These are phyloP conservation scores for Leptodermis oblonga DNA, from an alignment of 257 asterid species.

Conservation along the genomic window DNA sequence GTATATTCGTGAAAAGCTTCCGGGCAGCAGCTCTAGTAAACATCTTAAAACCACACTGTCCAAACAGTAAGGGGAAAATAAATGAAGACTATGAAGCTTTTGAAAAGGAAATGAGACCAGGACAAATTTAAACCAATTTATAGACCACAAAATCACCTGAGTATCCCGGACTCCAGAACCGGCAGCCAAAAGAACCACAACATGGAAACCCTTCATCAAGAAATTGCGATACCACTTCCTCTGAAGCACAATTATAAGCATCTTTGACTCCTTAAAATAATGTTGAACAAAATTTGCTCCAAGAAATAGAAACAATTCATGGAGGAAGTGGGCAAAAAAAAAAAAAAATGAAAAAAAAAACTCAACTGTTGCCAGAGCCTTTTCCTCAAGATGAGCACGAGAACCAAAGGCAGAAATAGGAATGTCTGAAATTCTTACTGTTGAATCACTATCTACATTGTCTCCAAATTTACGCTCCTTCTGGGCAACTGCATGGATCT, in stretches of 20 bases:
- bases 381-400: conserved; percentile 99
- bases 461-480: conserved; percentile 48
- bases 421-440: conserved; percentile 59
- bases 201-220: conserved; percentile 96
- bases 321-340: not conserved
- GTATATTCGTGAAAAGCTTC: conserved; percentile 80
- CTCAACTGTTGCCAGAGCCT: conserved; percentile 93
- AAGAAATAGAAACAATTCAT: conserved; percentile 12
- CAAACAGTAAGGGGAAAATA: conserved; percentile 10
- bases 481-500: conserved; percentile 78
- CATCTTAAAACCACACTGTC: conserved; percentile 98
- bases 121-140: not conserved
- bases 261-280: not conserved
- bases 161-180: conserved; percentile 96
- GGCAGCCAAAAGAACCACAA: conserved; percentile 93
- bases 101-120: not conserved
- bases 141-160: conserved; percentile 50
- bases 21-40: conserved; percentile 95
- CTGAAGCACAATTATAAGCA: conserved; percentile 42
- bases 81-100: not conserved
- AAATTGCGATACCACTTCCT: conserved; percentile 95
- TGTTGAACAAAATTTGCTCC: conserved; percentile 2
- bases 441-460: conserved; percentile 47
- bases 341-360: conserved; percentile 19
- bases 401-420: conserved; percentile 92